Evolutionary conservation across 2,329 filamentous ascomycete species (phyloP).

Genomic region (Hymenoscyphus linearis): DNA sequence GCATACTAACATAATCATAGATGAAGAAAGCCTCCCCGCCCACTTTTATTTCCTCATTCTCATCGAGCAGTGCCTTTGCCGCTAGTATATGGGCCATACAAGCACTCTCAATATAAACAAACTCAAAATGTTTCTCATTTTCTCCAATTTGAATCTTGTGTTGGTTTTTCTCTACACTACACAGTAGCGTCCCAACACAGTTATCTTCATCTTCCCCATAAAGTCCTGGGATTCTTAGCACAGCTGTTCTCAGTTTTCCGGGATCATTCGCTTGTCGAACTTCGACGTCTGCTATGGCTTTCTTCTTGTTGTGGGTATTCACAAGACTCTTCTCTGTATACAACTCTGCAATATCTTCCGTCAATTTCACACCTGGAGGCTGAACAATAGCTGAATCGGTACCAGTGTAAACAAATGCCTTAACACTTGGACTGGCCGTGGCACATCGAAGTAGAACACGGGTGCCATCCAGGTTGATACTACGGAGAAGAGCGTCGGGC

Average conservation of each 20-base stretch:
- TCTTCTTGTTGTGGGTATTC: constrained; percentile 27
- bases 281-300: constrained; percentile 31
- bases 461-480: constrained; percentile 33
- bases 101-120: constrained; percentile 47
- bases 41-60: background rate
- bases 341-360: constrained; percentile 25
- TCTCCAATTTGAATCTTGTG: constrained; percentile 45
- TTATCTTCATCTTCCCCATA: constrained; percentile 31
- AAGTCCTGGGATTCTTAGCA: constrained; percentile 29
- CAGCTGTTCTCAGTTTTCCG: constrained; percentile 1
- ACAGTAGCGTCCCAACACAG: constrained; percentile 2
- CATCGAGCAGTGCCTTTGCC: constrained; percentile 21
- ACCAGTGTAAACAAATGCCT: constrained; percentile 33
- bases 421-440: constrained; percentile 15
- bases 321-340: constrained; percentile 24
- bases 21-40: constrained; percentile 35
- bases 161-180: constrained; percentile 33
- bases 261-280: constrained; percentile 32
- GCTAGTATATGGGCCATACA: constrained; percentile 46
- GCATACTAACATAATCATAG: constrained; percentile 31
- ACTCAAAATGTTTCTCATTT: constrained; percentile 48
- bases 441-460: constrained; percentile 26
- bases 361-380: constrained; percentile 22
- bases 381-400: constrained; percentile 29
- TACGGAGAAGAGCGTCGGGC: constrained; percentile 19